Evolutionary conservation across 164 flowering plant genomes (phyloP).

Genomic region (Nymphaea thermarum): DNA sequence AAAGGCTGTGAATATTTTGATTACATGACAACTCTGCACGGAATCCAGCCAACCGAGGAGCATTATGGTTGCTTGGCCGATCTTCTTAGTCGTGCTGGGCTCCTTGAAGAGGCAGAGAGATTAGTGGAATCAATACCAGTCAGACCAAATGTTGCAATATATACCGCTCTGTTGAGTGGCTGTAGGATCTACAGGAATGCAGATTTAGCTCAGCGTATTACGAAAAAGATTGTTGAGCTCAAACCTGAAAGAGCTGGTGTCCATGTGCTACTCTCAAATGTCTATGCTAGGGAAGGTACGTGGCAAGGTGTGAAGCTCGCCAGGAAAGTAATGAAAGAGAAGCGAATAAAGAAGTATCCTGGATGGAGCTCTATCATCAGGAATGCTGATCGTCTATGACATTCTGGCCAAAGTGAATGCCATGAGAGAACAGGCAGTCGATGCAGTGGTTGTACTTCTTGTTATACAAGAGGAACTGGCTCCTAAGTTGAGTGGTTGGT

Average conservation of each 20-base stretch:
- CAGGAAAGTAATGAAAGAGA: slow-evolving; percentile 15
- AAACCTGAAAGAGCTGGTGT: slow-evolving; percentile 11
- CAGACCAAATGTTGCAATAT: slow-evolving; percentile 11
- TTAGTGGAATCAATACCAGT: slow-evolving; percentile 15
- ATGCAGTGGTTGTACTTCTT: neutral
- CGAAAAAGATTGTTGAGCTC: slow-evolving; percentile 8
- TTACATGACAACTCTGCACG: slow-evolving; percentile 17
- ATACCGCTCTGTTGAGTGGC: slow-evolving; percentile 20
- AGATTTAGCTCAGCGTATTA: slow-evolving; percentile 8
- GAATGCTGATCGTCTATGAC: neutral
- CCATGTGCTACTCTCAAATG: slow-evolving; percentile 21
- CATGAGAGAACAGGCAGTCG: neutral
- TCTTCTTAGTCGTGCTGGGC: slow-evolving; percentile 19
- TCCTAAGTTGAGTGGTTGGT: neutral
- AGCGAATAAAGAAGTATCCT: slow-evolving; percentile 7
- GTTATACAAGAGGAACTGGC: neutral
- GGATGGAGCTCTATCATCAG: slow-evolving; percentile 15
- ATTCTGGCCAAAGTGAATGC: neutral
- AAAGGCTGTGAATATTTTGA: slow-evolving; percentile 15
- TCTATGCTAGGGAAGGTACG: slow-evolving; percentile 18
- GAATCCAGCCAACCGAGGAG: slow-evolving; percentile 11
- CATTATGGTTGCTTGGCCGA: slow-evolving; percentile 26
- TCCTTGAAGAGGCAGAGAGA: slow-evolving; percentile 13
- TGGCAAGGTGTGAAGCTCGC: slow-evolving; percentile 17
- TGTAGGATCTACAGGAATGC: slow-evolving; percentile 16